A percentile compares a stretch with the other conserved stretches of the same genome.
These are phyloP conservation scores for Colletotrichum destructivum DNA, from an alignment of 2,329 filamentous ascomycete species.

Conservation along the genomic window DNA sequence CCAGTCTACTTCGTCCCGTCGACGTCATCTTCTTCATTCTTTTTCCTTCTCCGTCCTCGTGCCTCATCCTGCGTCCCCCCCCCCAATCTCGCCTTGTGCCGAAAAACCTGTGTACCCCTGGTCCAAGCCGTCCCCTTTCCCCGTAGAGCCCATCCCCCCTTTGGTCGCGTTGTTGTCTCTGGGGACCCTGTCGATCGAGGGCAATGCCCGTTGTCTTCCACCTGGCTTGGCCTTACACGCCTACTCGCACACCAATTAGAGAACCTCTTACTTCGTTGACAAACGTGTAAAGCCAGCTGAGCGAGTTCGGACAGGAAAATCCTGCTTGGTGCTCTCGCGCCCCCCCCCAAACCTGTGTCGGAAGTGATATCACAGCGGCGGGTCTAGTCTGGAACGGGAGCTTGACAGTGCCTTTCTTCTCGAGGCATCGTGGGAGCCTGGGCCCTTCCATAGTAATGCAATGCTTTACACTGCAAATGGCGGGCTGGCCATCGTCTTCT, in stretches of 20 bases:
- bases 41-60: no score
- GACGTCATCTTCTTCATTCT: no score
- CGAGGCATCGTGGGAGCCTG: not conserved
- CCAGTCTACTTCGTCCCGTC: no score
- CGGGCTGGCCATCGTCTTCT: no score
- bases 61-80: no score
- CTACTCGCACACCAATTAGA: no score
- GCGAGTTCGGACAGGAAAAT: constrained; percentile 14
- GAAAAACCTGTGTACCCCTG: not conserved
- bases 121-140: no score
- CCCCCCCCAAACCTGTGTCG: constrained; percentile 19
- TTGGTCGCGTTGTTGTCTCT: not conserved
- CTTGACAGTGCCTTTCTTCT: not conserved
- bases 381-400: constrained; percentile 7
- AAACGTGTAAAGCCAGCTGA: no score
- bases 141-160: not conserved
- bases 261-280: no score
- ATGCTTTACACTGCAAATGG: no score
- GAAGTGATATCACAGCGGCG: constrained; percentile 41
- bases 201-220: not conserved
- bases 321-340: not conserved
- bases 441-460: not conserved
- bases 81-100: not conserved
- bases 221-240: no score
- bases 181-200: constrained; percentile 19